Evolutionary conservation across 345 rosid species (phyloP), one percentile per base, ranked within the genome.

Genomic region (Acer negundo): DNA sequence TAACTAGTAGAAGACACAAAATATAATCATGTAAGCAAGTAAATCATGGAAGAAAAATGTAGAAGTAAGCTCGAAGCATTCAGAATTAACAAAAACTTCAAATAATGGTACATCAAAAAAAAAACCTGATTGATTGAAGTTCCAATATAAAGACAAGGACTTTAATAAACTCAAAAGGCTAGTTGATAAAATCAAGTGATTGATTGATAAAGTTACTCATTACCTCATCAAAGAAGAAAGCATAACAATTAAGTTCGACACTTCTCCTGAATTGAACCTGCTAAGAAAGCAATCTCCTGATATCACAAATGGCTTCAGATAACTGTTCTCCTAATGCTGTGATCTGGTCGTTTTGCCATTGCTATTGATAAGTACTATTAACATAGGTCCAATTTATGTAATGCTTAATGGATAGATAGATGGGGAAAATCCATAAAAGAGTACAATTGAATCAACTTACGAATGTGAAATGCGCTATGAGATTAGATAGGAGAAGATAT

Each of bases 141-240:
- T 42, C 11, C 46, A 42, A 42, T 42, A 42, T 42, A 42, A 42
- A 42, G 10, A 42, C 46, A 42, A 42, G 46, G 46, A 42, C 46
- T 42, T 42, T 9, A 42, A 42, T 42, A 42, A 42, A 59, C 42
- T 46, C 49, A 75, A 9, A 17, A 8, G 9, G n/a, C n/a, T 42
- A 35, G 47, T 10, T 53, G 6, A 47, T 24, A 47, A 20, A 66
- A 69, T n/a, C 49, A 56, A 40, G 23, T 7, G 42, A 19, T 7
- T 23, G 61, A 44, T 42, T 35, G 23, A 9, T 2, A 6, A 12
- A 10, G 49, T 2, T 9, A 46, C 13, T 46, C 49, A 55, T 73
- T 49, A 90, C 97, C 81, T 89, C 93, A 59, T 92, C 95, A 69
- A 95, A 92, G 87, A 85, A 86, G 74, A 89, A 84, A 6, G 89